Evolutionary conservation across 345 rosid species (phyloP).

Genomic region (Carallia brachiata): DNA sequence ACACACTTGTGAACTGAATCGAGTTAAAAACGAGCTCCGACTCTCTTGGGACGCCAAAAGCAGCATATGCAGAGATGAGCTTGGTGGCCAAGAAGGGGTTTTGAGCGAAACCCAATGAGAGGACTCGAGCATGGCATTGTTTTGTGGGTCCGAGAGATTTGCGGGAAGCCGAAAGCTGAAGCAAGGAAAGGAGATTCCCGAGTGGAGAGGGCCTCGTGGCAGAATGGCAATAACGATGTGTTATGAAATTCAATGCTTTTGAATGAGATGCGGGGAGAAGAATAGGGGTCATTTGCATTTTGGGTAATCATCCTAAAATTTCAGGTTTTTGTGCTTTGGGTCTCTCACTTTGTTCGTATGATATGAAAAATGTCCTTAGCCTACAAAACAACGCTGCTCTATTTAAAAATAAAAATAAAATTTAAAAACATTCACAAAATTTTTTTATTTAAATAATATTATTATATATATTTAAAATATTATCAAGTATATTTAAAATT

Average conservation of each 20-base stretch:
- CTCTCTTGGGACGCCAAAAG: slow-evolving; percentile 20
- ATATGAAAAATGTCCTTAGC: too few relatives aligned
- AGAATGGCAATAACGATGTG: slow-evolving; percentile 24
- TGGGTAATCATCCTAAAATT: too few relatives aligned
- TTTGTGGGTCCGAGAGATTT: slow-evolving; percentile 34
- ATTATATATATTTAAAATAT: too few relatives aligned
- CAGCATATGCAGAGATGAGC: slow-evolving; percentile 58
- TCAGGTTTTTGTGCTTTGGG: too few relatives aligned
- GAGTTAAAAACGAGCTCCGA: slow-evolving; percentile 48
- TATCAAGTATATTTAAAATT: too few relatives aligned
- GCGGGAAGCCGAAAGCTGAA: slow-evolving; percentile 33
- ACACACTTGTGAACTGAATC: slow-evolving; percentile 27
- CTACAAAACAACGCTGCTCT: too few relatives aligned
- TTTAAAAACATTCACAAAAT: too few relatives aligned
- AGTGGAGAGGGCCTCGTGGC: slow-evolving; percentile 18
- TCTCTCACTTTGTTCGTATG: too few relatives aligned
- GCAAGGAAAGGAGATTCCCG: slow-evolving; percentile 34
- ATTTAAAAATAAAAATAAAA: too few relatives aligned
- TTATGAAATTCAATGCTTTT: background rate
- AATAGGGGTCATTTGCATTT: slow-evolving; percentile 1
- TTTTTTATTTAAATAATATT: too few relatives aligned
- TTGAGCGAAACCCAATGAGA: slow-evolving; percentile 33
- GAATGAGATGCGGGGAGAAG: slow-evolving; percentile 3
- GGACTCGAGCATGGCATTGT: slow-evolving; percentile 49
- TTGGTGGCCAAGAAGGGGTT: slow-evolving; percentile 49